Base-by-base conservation (phyloP, 2,329 filamentous ascomycete genomes). In the Ilyonectria mors-panacis region DNA sequence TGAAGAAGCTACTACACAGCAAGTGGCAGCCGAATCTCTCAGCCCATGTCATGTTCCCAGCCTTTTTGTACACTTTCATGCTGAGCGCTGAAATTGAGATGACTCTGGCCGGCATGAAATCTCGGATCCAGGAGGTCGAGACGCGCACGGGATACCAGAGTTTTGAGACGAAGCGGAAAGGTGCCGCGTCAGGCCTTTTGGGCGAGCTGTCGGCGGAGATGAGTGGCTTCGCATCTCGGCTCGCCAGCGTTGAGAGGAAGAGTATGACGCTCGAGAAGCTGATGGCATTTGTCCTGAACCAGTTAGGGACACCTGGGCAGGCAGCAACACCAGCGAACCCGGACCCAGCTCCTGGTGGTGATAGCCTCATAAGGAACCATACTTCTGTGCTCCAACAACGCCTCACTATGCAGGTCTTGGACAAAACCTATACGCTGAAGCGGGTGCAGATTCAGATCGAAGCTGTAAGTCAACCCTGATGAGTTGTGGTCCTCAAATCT, bases 381-480 rank as follows among this genome's bases (percentile, higher is more conserved):
- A 67, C 78, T 8, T 47, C 44, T 0, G 74, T 82, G 6, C 66
- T 83, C 3, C 68, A 75, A 26, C 70, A 80, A 21, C 74, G 81
- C 26, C 66, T 79, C 1, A 70, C 70, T n/a, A 81, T 81, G 78
- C 81, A 82, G 59, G 57, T 66, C 13, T 70, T 81, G 60, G 81
- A 83, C 60, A 78, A 75, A 28, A 74, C 78, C 1, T 83, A 79
- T 44, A 78, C 75, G 1, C 60, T 78, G 59, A 81, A 81, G 66
- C 78, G 81, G 13, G 78, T 81, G 1, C 76, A 82, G 23, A 76
- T 83, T n/a, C 81, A 83, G 45, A 81, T 81, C 42, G 75, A 78
- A 54, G 80, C 77, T n/a, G 80, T 81, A 74, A 65, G 79, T 75
- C 23, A 26, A n/a, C 30, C 13, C 15, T 6, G 37, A 15, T 21